Base-by-base conservation (phyloP, 202 grass and related monocot species). In the Schoenoplectus triqueter region DNA sequence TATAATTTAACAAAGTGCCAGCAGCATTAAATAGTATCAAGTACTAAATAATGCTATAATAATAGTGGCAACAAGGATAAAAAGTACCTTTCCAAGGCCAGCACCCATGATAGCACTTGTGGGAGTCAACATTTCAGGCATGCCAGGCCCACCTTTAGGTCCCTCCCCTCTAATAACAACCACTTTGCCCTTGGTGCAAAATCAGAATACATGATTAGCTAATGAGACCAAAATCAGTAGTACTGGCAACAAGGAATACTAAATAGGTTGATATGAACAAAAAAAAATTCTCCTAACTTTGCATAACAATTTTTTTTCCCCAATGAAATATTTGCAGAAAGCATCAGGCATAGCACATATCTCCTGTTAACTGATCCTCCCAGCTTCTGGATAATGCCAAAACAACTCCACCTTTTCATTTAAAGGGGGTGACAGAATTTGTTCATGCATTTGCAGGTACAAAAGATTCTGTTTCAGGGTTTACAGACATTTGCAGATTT, bases 111-210 rank as follows among this genome's bases (percentile, higher is more conserved):
- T 95, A 81, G 93, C 93, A 56, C 95, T 98, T 65, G 95, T 98
- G 85, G 95, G 95, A 78, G 95, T 98, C 84, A 98, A 70, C 95
- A 98, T 98, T 93, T 98, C 95, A 87, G 91, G 93, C 95, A 98
- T 98, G 81, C 95, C 95, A 60, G 95, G 95, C 45, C 95, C 93
- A 2, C 95, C 95, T 87, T 95, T 98, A 40, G 95, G 93, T 73
- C 95, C 91, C 89, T 98, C 95, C 82, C 95, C 93, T 86, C 93
- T 85, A 60, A 98, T 98, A 66, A 98, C 91, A 14, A 98, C 90
- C 62, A 98, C 95, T 69, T 92, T 95, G 3, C 90, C 88, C 93
- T 98, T 46, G 18, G n/a, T 48, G 62, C 61, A 75, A n/a, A 67
- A 80, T 61, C 59, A 66, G 31, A 50, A 80, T 78, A 84, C 52